A percentile compares a stretch with the other conserved stretches of the same genome.
These are phyloP conservation scores for Trichopus zeylanicus DNA, from an alignment of 116 monocot genomes.

Conservation along the genomic window DNA sequence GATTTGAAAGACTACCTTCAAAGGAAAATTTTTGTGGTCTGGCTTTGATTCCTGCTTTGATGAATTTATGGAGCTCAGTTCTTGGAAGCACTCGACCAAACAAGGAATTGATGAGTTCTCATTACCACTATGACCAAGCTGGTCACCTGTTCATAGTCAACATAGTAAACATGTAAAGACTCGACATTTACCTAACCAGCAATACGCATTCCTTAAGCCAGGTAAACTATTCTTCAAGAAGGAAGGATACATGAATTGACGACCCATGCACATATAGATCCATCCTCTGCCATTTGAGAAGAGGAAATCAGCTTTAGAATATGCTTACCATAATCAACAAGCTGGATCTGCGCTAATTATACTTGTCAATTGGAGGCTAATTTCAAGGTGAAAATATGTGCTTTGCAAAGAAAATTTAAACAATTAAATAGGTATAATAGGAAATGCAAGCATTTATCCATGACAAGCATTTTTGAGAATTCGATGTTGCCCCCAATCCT, in stretches of 20 bases:
- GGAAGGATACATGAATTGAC: slow-evolving; percentile 88
- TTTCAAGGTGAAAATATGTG: too few relatives aligned
- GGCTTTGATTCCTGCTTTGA: slow-evolving; percentile 11
- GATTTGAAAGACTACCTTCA: slow-evolving; percentile 45
- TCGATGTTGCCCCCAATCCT: too few relatives aligned
- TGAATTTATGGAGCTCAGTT: slow-evolving; percentile 38
- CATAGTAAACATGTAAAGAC: slow-evolving; percentile 3
- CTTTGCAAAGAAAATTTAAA: too few relatives aligned
- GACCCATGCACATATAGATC: slow-evolving; percentile 90
- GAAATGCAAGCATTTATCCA: too few relatives aligned
- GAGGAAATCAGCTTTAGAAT: slow-evolving; percentile 4
- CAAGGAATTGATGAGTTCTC: slow-evolving; percentile 53
- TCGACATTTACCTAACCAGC: background rate
- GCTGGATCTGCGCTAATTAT: too few relatives aligned
- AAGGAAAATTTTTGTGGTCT: slow-evolving; percentile 4
- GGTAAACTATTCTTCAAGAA: slow-evolving; percentile 3
- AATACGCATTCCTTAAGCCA: too few relatives aligned
- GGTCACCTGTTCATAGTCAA: slow-evolving; percentile 69
- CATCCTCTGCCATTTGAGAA: slow-evolving; percentile 50
- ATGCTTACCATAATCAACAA: background rate
- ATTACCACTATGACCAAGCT: slow-evolving; percentile 49
- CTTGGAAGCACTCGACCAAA: slow-evolving; percentile 51
- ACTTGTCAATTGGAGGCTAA: too few relatives aligned
- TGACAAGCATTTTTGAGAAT: too few relatives aligned
- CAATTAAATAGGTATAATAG: too few relatives aligned